Evolutionary conservation across 1,284 basidiomycete genomes (phyloP), one percentile per base, ranked within the genome.

Genomic region (Rhodotorula sp.): DNA sequence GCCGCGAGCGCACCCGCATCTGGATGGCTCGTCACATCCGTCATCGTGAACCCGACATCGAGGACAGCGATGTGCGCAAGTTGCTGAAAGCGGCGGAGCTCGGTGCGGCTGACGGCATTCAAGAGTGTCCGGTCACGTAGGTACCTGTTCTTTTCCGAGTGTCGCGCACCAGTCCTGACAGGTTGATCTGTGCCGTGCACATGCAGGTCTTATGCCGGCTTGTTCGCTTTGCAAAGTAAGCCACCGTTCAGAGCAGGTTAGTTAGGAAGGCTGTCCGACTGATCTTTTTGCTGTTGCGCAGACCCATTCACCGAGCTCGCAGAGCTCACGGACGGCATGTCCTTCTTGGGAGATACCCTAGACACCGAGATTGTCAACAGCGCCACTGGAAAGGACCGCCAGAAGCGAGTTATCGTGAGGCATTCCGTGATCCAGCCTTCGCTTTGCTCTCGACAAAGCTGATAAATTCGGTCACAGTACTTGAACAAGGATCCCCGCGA

Each of bases 261-360:
- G 22, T 53, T 49, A 18, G 61, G 44, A 45, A 37, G 49, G n/a
- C 57, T 26, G 45, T 20, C 5, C 49, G 22, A n/a, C 18, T 26
- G 18, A 42, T 18, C n/a, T 15, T 17, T 7, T 4, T 6, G n/a
- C 42, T 45, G 17, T 45, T 22, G 22, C 30, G 37, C 58, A 72
- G 70, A 73, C 46, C 72, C 69, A 14, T 71, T 71, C 67, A 71
- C 67, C n/a, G 72, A 74, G 62, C 57, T 74, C 30, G 67, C 63
- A 5, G 72, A 71, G 53, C 67, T 74, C 54, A 71, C 72, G n/a
- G 42, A 69, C 26, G 69, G 67, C 49, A 74, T 71, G 69, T 33
- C 54, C 26, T 67, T 71, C 45, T 46, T 74, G 10, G 54, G 67
- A 44, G 72, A 74, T 58, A 60, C 56, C 46, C 63, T 71, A n/a